These are phyloP conservation scores for Pouteria campechiana DNA, from an alignment of 179 eudicot genomes.

Conservation along the genomic window DNA sequence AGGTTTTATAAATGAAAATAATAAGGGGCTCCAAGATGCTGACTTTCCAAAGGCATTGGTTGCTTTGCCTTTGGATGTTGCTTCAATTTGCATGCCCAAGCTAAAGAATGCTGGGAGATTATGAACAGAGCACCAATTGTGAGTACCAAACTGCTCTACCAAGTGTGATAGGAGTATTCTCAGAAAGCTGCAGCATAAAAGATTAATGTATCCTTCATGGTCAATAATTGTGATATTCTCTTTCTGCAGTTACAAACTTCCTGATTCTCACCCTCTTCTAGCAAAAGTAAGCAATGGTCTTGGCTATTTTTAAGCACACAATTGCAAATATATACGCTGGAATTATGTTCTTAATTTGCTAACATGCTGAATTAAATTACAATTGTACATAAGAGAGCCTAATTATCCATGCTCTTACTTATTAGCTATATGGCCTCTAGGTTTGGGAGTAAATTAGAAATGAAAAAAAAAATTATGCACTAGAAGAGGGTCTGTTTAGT, in stretches of 20 bases:
- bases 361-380: too few relatives aligned
- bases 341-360: not conserved
- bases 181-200: too few relatives aligned
- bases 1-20: constrained; percentile 26
- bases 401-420: constrained; percentile 89
- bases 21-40: constrained; percentile 26
- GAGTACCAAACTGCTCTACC: constrained; percentile 9
- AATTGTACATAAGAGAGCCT: constrained; percentile 77
- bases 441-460: constrained; percentile 10
- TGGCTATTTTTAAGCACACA: not conserved
- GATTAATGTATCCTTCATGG: too few relatives aligned
- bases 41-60: constrained; percentile 52
- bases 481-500: too few relatives aligned
- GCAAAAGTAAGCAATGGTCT: constrained; percentile 32
- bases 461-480: too few relatives aligned
- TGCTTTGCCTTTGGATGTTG: constrained; percentile 30
- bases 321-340: not conserved
- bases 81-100: constrained; percentile 45
- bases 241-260: constrained; percentile 60
- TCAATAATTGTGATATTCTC: too few relatives aligned
- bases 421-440: constrained; percentile 87
- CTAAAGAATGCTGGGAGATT: constrained; percentile 43
- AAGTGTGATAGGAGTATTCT: too few relatives aligned
- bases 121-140: constrained; percentile 72
- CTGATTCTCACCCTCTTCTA: constrained; percentile 56